A percentile compares a stretch with the other conserved stretches of the same genome.
Evolutionary conservation across 2,329 filamentous ascomycete species (phyloP).

Genomic region (Colletotrichum spinosum): DNA sequence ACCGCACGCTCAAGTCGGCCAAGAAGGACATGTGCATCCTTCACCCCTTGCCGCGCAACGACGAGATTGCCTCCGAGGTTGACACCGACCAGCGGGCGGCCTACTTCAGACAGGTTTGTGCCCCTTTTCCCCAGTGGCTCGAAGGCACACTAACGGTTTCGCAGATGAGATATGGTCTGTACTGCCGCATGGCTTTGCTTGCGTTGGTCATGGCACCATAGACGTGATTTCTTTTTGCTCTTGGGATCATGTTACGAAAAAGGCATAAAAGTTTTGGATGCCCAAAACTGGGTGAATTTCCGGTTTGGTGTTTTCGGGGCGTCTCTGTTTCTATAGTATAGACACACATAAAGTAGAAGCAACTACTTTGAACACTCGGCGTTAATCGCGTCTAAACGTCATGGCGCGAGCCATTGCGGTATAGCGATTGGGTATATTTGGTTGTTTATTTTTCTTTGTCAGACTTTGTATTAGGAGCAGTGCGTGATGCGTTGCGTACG

Average conservation of each 20-base stretch:
- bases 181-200: slow-evolving; percentile 97
- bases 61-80: slow-evolving; percentile 94
- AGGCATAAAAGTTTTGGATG: slow-evolving; percentile 33
- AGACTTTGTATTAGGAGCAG: slow-evolving; percentile 1
- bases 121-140: neutral
- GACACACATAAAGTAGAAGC: slow-evolving; percentile 32
- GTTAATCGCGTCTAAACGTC: slow-evolving; percentile 31
- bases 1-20: slow-evolving; percentile 87
- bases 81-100: slow-evolving; percentile 97
- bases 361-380: slow-evolving; percentile 32
- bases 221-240: slow-evolving; percentile 36
- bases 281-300: slow-evolving; percentile 7
- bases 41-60: slow-evolving; percentile 94
- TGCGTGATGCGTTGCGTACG: slow-evolving; percentile 33
- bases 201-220: slow-evolving; percentile 81
- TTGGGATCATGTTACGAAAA: slow-evolving; percentile 24
- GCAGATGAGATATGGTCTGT: slow-evolving; percentile 97
- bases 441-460: slow-evolving; percentile 23
- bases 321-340: slow-evolving; percentile 29
- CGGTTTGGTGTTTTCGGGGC: slow-evolving; percentile 23
- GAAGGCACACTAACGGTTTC: slow-evolving; percentile 52
- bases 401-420: slow-evolving; percentile 31
- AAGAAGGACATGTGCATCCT: slow-evolving; percentile 95
- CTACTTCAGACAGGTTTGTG: slow-evolving; percentile 97
- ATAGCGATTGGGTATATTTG: slow-evolving; percentile 20